Evolutionary conservation across 2,329 filamentous ascomycete genomes (phyloP).

Genomic region (Paraconiothyrium brasiliense): DNA sequence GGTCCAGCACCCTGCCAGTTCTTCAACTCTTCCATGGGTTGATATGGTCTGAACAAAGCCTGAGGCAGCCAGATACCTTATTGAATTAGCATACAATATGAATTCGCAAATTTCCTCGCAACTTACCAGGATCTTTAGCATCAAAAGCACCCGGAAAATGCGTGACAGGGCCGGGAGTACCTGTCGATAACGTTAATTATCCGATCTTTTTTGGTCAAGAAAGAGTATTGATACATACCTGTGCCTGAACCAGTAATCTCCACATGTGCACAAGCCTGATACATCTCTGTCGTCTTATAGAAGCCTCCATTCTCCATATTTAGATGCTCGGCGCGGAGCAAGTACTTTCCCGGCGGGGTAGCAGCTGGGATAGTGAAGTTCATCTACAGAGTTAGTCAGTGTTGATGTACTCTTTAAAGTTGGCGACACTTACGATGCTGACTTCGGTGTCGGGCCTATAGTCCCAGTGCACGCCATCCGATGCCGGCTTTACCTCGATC

Average conservation of each 20-base stretch:
- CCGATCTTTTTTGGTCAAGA: background rate
- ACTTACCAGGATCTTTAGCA: constrained; percentile 19
- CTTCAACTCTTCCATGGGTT: constrained; percentile 19
- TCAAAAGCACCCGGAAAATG: constrained; percentile 20
- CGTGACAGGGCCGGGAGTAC: constrained; percentile 16
- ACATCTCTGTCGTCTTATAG: constrained; percentile 16
- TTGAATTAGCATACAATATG: background rate
- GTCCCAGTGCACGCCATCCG: constrained; percentile 19
- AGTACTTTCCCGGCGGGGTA: constrained; percentile 25
- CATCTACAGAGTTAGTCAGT: constrained; percentile 8
- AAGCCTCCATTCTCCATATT: constrained; percentile 12
- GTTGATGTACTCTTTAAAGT: background rate
- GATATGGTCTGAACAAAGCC: constrained; percentile 1
- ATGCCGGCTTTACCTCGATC: constrained; percentile 17
- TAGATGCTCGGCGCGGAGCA: constrained; percentile 23
- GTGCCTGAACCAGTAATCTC: constrained; percentile 15
- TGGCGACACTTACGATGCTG: constrained; percentile 9
- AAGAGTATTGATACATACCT: constrained; percentile 5
- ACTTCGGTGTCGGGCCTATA: background rate
- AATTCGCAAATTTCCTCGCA: background rate
- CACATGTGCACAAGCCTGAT: constrained; percentile 16
- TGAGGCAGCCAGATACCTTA: constrained; percentile 17
- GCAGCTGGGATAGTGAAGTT: constrained; percentile 26
- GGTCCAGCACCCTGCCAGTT: constrained; percentile 22
- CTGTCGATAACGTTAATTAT: background rate